Conservation (phyloP, 805 yeast genomes). For the Debaryomyces tyrocola region DNA sequence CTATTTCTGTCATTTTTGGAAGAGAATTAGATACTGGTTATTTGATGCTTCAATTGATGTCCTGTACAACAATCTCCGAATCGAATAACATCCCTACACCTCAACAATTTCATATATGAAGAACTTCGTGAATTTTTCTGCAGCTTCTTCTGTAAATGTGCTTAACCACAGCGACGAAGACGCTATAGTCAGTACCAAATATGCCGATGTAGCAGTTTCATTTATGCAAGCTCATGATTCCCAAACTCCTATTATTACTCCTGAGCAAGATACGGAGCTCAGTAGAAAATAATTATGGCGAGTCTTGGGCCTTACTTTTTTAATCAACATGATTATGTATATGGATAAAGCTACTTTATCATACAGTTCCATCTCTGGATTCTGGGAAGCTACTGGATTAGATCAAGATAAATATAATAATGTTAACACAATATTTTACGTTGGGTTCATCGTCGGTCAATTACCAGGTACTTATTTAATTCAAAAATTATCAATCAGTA, state of each 20-base stretch:
- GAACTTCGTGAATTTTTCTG: too few species aligned
- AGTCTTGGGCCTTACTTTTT: not conserved
- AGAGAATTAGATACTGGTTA: too few species aligned
- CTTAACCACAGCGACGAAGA: not conserved
- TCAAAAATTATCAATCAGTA: conserved; percentile 45
- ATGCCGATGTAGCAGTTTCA: conserved; percentile 41
- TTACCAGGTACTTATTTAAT: conserved; percentile 37
- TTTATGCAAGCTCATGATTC: conserved; percentile 36
- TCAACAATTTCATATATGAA: too few species aligned
- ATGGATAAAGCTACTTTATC: conserved; percentile 54
- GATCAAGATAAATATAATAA: conserved; percentile 45
- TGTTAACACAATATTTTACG: conserved; percentile 53
- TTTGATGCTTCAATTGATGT: too few species aligned
- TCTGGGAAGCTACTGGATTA: conserved; percentile 47
- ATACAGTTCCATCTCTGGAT: conserved; percentile 48
- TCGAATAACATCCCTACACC: too few species aligned
- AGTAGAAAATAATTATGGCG: conserved; percentile 22
- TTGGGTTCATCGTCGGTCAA: conserved; percentile 51
- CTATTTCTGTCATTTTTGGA: too few species aligned
- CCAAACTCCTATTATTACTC: conserved; percentile 38
- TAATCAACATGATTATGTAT: not conserved
- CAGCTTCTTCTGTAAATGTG: too few species aligned
- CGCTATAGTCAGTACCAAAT: conserved; percentile 10
- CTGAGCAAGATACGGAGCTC: conserved; percentile 40
- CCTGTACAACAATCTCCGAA: too few species aligned